phyloP scores from a whole-genome alignment of 345 rosid genomes.

The Crucihimalaya himalaica region DNA sequence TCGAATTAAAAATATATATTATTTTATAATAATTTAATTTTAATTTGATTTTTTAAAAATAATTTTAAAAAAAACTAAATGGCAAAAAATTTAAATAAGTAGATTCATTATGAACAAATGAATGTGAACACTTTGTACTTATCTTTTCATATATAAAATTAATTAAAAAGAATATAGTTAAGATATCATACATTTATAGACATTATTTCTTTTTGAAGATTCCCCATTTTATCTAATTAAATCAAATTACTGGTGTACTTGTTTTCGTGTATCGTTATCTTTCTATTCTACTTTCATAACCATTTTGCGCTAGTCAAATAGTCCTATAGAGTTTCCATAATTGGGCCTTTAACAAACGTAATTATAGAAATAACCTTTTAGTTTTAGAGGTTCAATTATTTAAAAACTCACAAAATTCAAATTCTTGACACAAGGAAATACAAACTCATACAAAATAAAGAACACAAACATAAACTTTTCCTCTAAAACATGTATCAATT shows the following conservation, averaged over 20 bases:
- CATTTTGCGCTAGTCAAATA: not conserved
- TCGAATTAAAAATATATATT: too few species aligned
- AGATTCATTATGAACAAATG: too few species aligned
- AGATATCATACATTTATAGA: not conserved
- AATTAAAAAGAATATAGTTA: not conserved
- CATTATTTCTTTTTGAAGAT: not conserved
- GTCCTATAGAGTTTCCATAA: not conserved
- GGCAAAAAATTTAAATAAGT: too few species aligned
- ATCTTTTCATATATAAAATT: too few species aligned
- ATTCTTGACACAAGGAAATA: not conserved
- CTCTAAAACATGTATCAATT: not conserved
- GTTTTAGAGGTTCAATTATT: not conserved
- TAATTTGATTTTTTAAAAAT: too few species aligned
- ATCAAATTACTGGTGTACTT: not conserved
- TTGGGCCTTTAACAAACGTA: not conserved
- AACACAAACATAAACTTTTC: slow-evolving; percentile 13
- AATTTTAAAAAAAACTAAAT: too few species aligned
- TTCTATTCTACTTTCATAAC: not conserved
- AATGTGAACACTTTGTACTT: too few species aligned
- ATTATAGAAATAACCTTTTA: not conserved
- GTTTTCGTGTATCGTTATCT: not conserved
- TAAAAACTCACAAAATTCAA: not conserved
- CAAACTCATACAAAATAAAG: not conserved
- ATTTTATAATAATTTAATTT: too few species aligned
- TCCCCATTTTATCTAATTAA: not conserved